A percentile compares a stretch with the other conserved stretches of the same genome.
Conservation (phyloP, 495 filamentous ascomycete genomes). For the Eremomyces bilateralis region DNA sequence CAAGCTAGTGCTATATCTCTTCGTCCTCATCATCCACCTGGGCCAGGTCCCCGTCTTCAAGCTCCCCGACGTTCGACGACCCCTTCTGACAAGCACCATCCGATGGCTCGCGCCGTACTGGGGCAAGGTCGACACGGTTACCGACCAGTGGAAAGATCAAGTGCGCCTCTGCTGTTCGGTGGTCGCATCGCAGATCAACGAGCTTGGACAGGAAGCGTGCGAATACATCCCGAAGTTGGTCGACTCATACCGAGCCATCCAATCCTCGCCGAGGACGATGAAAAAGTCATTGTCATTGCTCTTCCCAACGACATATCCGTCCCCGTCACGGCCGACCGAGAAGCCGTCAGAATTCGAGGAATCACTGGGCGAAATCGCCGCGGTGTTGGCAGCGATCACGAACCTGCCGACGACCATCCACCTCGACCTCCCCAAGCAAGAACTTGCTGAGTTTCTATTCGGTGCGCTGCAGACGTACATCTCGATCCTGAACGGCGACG, state of each 20-base stretch:
- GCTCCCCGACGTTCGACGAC: conserved; percentile 46
- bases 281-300: conserved; percentile 60
- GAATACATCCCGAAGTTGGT: conserved; percentile 81
- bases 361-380: conserved; percentile 69
- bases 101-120: conserved; percentile 89
- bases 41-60: conserved; percentile 60
- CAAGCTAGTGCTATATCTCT: conserved; percentile 83
- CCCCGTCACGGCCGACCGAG: conserved; percentile 41
- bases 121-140: conserved; percentile 52
- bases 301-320: conserved; percentile 79
- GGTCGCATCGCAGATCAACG: conserved; percentile 57
- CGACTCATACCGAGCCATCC: conserved; percentile 64
- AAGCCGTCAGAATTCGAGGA: conserved; percentile 57
- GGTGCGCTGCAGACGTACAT: conserved; percentile 62
- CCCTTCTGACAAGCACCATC: conserved; percentile 59
- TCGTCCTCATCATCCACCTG: conserved; percentile 80
- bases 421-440: conserved; percentile 48
- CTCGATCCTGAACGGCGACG: conserved; percentile 71
- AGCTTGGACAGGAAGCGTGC: conserved; percentile 59
- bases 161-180: conserved; percentile 82
- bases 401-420: conserved; percentile 45
- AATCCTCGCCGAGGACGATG: conserved; percentile 35
- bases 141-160: conserved; percentile 77
- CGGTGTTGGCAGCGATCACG: conserved; percentile 61
- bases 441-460: conserved; percentile 52